Percentiles rank a stretch among this genome's conserved stretches.
Evolutionary conservation across 352 stramenopile genomes (phyloP).

Genomic region (Phytophthora fragariaefolia): DNA sequence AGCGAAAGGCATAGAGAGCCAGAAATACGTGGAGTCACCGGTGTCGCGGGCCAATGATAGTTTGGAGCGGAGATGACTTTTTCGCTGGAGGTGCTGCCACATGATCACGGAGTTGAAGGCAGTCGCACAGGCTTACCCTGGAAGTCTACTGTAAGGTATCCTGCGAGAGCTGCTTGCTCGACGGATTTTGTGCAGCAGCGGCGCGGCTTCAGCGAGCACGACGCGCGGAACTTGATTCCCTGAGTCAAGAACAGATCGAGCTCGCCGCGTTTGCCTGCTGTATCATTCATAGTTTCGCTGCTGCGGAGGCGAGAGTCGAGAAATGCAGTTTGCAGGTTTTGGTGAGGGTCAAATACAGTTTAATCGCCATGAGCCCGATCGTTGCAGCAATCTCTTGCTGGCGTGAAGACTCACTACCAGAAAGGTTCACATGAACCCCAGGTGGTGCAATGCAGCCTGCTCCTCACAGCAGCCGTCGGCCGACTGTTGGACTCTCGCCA

Average conservation of each 20-base stretch:
- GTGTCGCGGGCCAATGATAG: slow-evolving; percentile 4
- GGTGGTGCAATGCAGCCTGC: background rate
- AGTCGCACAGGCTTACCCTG: slow-evolving; percentile 5
- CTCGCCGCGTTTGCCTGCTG: background rate
- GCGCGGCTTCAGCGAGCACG: slow-evolving; percentile 2
- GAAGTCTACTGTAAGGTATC: too few relatives aligned
- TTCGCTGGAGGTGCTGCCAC: background rate
- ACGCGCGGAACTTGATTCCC: slow-evolving; percentile 8
- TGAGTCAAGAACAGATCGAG: slow-evolving; percentile 18
- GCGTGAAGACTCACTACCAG: too few relatives aligned
- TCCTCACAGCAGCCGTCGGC: background rate
- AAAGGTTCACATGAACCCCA: background rate
- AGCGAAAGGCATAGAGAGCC: slow-evolving; percentile 3
- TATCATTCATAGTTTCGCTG: slow-evolving; percentile 13
- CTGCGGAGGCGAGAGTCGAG: background rate
- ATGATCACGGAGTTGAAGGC: slow-evolving; percentile 21
- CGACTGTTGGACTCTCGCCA: background rate
- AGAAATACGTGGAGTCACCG: background rate
- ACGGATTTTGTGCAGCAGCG: slow-evolving; percentile 25
- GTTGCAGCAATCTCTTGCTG: background rate
- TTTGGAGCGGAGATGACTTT: slow-evolving; percentile 14
- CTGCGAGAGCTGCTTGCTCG: slow-evolving; percentile 17
- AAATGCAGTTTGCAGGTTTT: slow-evolving; percentile 1
- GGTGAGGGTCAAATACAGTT: background rate
- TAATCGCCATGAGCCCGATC: background rate